Evolutionary conservation across 257 asterid species (phyloP), one percentile per base, ranked within the genome.

Genomic region (Linaria vulgaris): DNA sequence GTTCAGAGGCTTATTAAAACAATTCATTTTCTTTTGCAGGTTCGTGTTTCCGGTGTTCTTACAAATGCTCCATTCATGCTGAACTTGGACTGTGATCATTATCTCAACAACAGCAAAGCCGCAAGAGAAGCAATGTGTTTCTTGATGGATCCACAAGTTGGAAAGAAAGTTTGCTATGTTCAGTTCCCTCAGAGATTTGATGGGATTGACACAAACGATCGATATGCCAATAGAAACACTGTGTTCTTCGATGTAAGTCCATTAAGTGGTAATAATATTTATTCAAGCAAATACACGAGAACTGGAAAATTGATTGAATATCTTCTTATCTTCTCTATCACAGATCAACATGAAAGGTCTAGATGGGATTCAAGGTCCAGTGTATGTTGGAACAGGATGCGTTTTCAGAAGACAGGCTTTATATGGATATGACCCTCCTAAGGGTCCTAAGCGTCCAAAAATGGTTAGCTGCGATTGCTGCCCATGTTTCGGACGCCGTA

Each of bases 1-100:
- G 24, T 3, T 59, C 70, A 55, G 23, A 27, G 9, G 3, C 25
- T 66, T 53, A 63, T 21, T 22, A 10, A 59, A 54, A 19, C 10
- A 7, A 34, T 7, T 34, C 37, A 2, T 34, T 34, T 34, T 7
- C 50, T 45, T 2, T 47, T 69, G 56, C 87, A 92, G 99, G 86
- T 92, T 69, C 99, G 99, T 7, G 97, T 94, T 41, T 72, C 99
- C 64, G 99, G 85, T 34, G 97, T 94, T 69, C 99, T 94, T 48
- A 90, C 99, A 53, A 94, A 94, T 78, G 99, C 97, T 43, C 95
- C 99, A 24, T 90, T 90, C 90, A 87, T 94, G 99, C 81, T 94
- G 79, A 94, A 94, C 86, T 83, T 94, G 91, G 99, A 94, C 43
- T 94, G 99, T 66, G 97, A 94, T 72, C 99, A 94, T 63, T 94